Conservation (phyloP, 176 grass and related monocot species). For the Canna indica region DNA sequence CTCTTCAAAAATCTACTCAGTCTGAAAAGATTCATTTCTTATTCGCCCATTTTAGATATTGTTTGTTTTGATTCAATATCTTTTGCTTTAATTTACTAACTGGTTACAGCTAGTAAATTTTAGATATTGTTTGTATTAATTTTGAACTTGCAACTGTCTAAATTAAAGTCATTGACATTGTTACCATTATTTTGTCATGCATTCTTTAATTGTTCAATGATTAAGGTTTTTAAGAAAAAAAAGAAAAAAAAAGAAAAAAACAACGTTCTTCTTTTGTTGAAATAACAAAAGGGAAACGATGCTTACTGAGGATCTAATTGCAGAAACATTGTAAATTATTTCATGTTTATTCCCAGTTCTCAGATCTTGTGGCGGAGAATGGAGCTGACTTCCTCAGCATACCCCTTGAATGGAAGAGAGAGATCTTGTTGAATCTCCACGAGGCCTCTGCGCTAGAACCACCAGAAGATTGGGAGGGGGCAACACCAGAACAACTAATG, state of each 20-base stretch:
- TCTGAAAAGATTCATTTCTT: too few species aligned
- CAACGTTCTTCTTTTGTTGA: neutral
- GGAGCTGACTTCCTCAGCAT: slow-evolving; percentile 66
- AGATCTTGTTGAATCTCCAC: slow-evolving; percentile 62
- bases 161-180: too few species aligned
- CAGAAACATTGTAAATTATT: neutral
- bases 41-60: too few species aligned
- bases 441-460: slow-evolving; percentile 51
- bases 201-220: too few species aligned
- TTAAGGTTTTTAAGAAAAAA: neutral
- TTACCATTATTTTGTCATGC: too few species aligned
- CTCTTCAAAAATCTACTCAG: too few species aligned
- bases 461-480: slow-evolving; percentile 72
- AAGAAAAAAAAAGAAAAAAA: neutral
- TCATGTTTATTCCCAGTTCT: slow-evolving; percentile 33
- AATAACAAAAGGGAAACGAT: neutral
- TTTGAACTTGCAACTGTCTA: too few species aligned
- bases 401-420: slow-evolving; percentile 51
- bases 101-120: too few species aligned
- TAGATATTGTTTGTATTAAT: too few species aligned
- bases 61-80: too few species aligned
- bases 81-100: too few species aligned
- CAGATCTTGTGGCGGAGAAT: slow-evolving; percentile 79
- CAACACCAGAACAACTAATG: slow-evolving; percentile 77
- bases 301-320: neutral